These are phyloP conservation scores for Lachnum nothofagi DNA, from an alignment of 2,329 filamentous ascomycete genomes.

Conservation along the genomic window DNA sequence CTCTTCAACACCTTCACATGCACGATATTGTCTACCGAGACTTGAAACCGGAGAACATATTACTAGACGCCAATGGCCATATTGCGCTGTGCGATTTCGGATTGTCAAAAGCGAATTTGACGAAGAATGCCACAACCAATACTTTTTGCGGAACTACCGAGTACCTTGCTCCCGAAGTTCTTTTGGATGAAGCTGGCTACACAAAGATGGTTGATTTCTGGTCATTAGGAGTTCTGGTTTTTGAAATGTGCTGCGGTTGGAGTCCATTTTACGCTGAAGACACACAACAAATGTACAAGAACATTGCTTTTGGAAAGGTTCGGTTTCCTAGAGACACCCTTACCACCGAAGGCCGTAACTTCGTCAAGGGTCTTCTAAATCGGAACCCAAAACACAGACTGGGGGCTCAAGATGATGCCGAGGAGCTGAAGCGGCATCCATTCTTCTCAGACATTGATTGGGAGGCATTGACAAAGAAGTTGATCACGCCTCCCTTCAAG, in stretches of 20 bases:
- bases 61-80: conserved; percentile 93
- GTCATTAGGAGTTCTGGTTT: conserved; percentile 94
- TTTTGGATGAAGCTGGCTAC: conserved; percentile 93
- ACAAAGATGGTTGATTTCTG: conserved; percentile 99
- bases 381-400: conserved; percentile 93
- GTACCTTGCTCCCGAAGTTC: conserved; percentile 90
- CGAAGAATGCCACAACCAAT: conserved; percentile 96
- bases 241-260: conserved; percentile 99
- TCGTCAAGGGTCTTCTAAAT: conserved; percentile 95
- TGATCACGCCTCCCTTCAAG: conserved; percentile 94
- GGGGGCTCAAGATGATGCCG: conserved; percentile 83
- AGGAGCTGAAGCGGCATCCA: conserved; percentile 86
- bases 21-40: conserved; percentile 98
- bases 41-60: conserved; percentile 94
- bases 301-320: conserved; percentile 98
- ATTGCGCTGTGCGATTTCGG: conserved; percentile 98
- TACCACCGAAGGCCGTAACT: conserved; percentile 91
- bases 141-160: conserved; percentile 98
- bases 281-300: conserved; percentile 99
- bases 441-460: conserved; percentile 96
- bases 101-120: conserved; percentile 92
- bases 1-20: conserved; percentile 89
- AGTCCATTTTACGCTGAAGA: conserved; percentile 98
- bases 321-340: conserved; percentile 92
- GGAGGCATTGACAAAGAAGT: conserved; percentile 80